Base-by-base conservation (phyloP, 768 basidiomycete species). In the Neoboletus subvelutipes region DNA sequence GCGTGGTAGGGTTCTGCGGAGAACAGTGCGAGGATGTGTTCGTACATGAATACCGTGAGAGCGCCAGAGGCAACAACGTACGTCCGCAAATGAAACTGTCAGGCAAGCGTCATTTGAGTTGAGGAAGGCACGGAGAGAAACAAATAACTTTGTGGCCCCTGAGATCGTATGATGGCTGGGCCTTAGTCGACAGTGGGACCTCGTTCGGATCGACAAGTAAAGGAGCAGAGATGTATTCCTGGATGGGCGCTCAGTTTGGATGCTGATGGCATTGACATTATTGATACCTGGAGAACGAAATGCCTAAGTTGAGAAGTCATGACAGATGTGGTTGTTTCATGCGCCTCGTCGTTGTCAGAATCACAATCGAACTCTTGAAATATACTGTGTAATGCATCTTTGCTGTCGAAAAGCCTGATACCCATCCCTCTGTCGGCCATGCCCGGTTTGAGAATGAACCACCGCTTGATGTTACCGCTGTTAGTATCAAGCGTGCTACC, bases 371-470 rank as follows among this genome's bases (percentile, higher is more conserved):
- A 98, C 22, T 82, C 82, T 60, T 86, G 80, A 58, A 98, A 92
- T 26, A 98, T 94, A 5, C 70, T 65, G 55, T 82, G 81, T 56
- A 99, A 77, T 33, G 82, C 76, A 13, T 83, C 82, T 71, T 88
- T 88, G 53, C 81, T 87, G 51, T 88, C 84, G 73, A 99, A 98
- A 46, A 99, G 74, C 45, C 94, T 76, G 61, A 99, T 94, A 2
- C 96, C 97, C 80, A 93, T 92, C 13, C 94, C 97, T 49, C 93
- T 83, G 75, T 98, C 95, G 1, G 94, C 88, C 91, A 99, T 96
- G 18, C 94, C 92, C 45, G 97, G 95, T 75, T 99, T 99, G 50
- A 99, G 75, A 58, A 99, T 96, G 83, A 88, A 98, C 96, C 96
- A 98, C 49, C 63, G 76, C 18, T 60, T 62, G 29, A 42, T 47